These are phyloP conservation scores for Globisporangium middletonii DNA, from an alignment of 352 stramenopile species.

Conservation along the genomic window DNA sequence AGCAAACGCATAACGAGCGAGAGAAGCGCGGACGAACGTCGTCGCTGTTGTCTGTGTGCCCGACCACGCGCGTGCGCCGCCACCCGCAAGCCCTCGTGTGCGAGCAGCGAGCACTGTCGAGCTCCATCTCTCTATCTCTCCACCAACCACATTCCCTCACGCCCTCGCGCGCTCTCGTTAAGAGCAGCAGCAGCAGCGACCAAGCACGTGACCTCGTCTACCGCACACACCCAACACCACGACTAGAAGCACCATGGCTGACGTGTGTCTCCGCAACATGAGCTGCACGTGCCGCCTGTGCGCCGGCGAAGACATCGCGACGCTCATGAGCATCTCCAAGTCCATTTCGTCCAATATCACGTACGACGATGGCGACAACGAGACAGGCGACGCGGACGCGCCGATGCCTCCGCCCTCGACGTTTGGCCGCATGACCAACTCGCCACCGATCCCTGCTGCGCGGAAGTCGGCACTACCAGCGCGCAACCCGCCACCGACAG, in stretches of 20 bases:
- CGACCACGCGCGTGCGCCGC: too few relatives aligned
- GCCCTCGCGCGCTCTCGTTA: too few relatives aligned
- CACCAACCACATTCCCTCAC: too few relatives aligned
- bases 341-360: constrained; percentile 77
- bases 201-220: neutral
- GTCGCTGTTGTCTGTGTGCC: too few relatives aligned
- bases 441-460: constrained; percentile 25
- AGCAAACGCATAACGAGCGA: neutral
- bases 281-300: constrained; percentile 83
- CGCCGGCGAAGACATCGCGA: constrained; percentile 70
- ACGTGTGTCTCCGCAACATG: constrained; percentile 84
- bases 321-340: constrained; percentile 73
- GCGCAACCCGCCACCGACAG: neutral
- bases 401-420: constrained; percentile 18
- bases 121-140: too few relatives aligned
- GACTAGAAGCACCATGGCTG: constrained; percentile 33
- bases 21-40: neutral
- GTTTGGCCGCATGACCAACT: constrained; percentile 33
- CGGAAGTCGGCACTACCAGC: constrained; percentile 9
- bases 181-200: neutral
- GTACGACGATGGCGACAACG: constrained; percentile 46
- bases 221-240: neutral
- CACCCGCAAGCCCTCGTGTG: too few relatives aligned
- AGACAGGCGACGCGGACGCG: neutral
- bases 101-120: too few relatives aligned